Evolutionary conservation across 306 rosid species (phyloP), one percentile per base, ranked within the genome.

Genomic region (Cucumis cinereus): DNA sequence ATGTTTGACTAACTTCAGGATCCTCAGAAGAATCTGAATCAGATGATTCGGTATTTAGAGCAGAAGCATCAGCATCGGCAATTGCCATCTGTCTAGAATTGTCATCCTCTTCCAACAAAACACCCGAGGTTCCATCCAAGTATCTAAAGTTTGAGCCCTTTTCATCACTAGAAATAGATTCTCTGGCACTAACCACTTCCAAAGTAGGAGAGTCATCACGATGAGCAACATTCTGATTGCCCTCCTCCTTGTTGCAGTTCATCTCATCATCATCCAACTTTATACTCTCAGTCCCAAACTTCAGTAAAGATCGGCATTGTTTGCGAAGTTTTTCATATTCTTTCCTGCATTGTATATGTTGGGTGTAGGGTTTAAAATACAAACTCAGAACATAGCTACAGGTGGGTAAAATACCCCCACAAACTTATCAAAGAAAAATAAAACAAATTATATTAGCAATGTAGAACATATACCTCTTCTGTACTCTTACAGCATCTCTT

Each of bases 11-110:
- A 63, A 86, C 90, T 87, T 90, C 99, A 62, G 92, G 86, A 54
- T 87, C 90, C 75, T 87, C 97, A 2, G 97, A 95, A 38, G 91
- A 89, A 77, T 95, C 99, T 16, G 99, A 89, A 80, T 95, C 99
- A 23, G 90, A 89, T 73, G 91, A 95, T 80, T 92, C 96, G 4
- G 91, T 75, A 81, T 89, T 88, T 15, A 84, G 82, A 28, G 77
- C 82, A 55, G 91, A 87, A 16, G n/a, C 20, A 50, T 50, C 55
- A 76, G 88, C 74, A 84, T 92, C 96, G 59, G 85, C 90, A 81
- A 73, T 90, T 71, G 86, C 80, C 70, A 80, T 69, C 78, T 45
- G 66, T 54, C 83, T 84, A 62, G 89, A 88, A 81, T 79, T 77
- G 53, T 89, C 88, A 28, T 87, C 83, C 72, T 87, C 96, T 83